Base-by-base conservation (phyloP, 768 basidiomycete species). In the Auricularia auricula-judae region DNA sequence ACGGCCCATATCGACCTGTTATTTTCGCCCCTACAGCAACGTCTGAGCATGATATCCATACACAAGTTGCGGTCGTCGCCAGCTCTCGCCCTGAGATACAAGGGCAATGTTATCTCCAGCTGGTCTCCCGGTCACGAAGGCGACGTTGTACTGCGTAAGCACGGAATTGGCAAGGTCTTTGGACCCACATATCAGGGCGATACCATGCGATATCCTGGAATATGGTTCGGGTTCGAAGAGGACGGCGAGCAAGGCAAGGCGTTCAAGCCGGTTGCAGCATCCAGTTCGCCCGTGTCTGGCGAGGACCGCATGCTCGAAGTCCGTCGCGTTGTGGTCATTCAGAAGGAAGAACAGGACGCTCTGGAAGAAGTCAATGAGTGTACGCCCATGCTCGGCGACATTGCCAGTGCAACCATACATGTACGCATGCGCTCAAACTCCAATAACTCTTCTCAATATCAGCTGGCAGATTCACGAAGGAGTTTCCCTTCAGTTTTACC, bases 211-310 rank as follows among this genome's bases (percentile, higher is more conserved):
- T 93, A 92, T 74, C 91, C 91, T 2, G 91, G 91, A 0, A 79
- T 93, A 39, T 87, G 86, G 82, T 93, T 93, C 71, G 84, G 85
- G 68, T 93, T 93, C 67, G 88, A 89, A 53, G 90, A 91, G 62
- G 91, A 92, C 68, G 75, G 68, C 33, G 70, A 69, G 43, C 76
- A 66, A 76, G 74, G 76, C 1, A 86, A 88, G 65, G 78, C 81
- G 4, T 68, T 81, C 67, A 86, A 84, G 70, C 76, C 66, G 16
- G 47, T 51, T 4, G 7, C 21, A 5, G 14, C 16, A 10, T 51
- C 47, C 35, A 65, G 76, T n/a, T 70, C 71, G 53, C 63, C 71
- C 10, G 61, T 75, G 0, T 78, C 80, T 56, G 66, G 74, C n/a
- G 86, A 87, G 62, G 87, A 88, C 68, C 78, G 87, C 61, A 80